Evolutionary conservation across 1,139 yeast genomes (phyloP), one percentile per base, ranked within the genome.

Genomic region (Arxiozyma telluris): DNA sequence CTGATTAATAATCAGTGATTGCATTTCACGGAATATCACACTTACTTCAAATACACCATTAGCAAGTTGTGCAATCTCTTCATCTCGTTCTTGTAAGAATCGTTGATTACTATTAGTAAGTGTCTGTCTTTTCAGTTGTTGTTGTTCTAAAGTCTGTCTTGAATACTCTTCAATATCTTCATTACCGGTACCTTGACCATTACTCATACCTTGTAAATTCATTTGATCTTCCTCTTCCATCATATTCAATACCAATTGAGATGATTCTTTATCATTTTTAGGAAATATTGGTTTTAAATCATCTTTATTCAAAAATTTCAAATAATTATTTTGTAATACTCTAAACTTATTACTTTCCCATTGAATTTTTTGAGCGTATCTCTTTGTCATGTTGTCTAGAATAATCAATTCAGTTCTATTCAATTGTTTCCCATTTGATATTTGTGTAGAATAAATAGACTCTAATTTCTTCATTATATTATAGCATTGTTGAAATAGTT

Each of bases 21-120:
- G 98, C 80, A 93, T 81, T 65, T 94, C 98, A 67, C 87, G 86
- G 73, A 93, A 93, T 53, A 94, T 93, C 1, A 94, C 89, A 47
- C 94, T 87, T 1, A 93, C 87, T 68, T 93, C 99, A 41, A 93
- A 74, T 47, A 93, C 95, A 48, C 97, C 96, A 76, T 88, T 89
- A 3, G 98, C 98, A 54, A 94, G 78, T 61, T 85, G 86, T 34
- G 87, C 85, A 50, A 94, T 93, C 65, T 93, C 98, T 53, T 82
- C 79, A 66, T 93, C 98, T 55, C 98, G 76, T 60, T 86, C 90
- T 54, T 82, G 59, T 42, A 69, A 55, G 41, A 57, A 67, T 22
- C 58, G 69, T 51, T 75, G 73, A 53, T 77, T 76, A 53, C 73
- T 70, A 27, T 48, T 48, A 73, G 74, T 30, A 34, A 34, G 39